Percentiles rank a stretch among this genome's conserved stretches.
Evolutionary conservation across 805 yeast species (phyloP).

Genomic region (Yarrowia bubula): DNA sequence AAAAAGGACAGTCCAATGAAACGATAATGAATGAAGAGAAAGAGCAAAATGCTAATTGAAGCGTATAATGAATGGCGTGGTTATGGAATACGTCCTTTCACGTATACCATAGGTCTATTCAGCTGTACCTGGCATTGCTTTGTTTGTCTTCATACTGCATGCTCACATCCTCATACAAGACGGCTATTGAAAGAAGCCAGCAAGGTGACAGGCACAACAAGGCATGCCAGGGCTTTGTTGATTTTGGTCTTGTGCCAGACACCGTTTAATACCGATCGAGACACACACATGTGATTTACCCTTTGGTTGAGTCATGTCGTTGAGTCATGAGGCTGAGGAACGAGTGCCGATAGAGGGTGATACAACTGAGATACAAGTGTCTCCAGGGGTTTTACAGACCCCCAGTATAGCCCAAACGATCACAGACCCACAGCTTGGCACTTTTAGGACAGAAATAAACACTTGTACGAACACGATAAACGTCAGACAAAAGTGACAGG

Average conservation of each 20-base stretch:
- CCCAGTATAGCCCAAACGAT: no score
- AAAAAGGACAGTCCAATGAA: background rate
- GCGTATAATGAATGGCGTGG: no score
- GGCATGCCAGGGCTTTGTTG: background rate
- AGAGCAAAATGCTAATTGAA: background rate
- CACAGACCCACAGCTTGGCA: no score
- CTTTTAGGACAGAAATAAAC: no score
- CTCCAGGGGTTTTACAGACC: no score
- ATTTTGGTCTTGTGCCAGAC: background rate
- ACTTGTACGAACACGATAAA: background rate
- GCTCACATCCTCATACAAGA: background rate
- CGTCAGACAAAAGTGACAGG: background rate
- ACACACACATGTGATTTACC: background rate
- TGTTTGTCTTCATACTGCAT: no score
- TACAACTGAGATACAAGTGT: background rate
- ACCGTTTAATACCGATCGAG: background rate
- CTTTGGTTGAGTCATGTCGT: slow-evolving; percentile 19
- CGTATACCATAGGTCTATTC: no score
- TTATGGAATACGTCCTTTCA: no score
- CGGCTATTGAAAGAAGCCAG: background rate
- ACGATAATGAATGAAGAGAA: background rate
- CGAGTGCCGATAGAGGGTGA: background rate
- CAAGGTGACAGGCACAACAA: background rate
- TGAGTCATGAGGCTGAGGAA: background rate
- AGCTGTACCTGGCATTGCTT: no score